Conservation (phyloP, 495 filamentous ascomycete genomes). For the Jackrogersella multiformis region DNA sequence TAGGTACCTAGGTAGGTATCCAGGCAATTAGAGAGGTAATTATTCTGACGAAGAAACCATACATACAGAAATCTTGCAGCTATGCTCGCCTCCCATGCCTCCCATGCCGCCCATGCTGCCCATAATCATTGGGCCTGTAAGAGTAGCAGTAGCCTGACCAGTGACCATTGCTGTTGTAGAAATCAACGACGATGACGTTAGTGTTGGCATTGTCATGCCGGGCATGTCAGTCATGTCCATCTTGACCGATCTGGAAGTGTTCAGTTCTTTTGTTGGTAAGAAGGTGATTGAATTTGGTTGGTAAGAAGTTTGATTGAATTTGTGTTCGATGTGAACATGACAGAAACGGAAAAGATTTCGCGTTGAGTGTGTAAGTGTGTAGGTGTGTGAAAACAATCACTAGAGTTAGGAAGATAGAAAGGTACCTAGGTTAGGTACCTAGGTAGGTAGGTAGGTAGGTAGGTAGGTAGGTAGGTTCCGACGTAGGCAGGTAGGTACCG, state of each 20-base stretch:
- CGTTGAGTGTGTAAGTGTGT: not conserved
- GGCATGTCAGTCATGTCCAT: constrained; percentile 18
- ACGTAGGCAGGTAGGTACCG: not conserved
- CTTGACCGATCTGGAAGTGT: not conserved
- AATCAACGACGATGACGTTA: not conserved
- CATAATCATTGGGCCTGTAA: constrained; percentile 41
- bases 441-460: not conserved
- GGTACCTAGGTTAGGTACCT: no score
- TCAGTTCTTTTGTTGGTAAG: not conserved
- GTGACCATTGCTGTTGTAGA: no score
- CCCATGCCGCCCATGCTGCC: constrained; percentile 29
- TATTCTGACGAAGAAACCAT: not conserved
- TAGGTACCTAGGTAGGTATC: no score
- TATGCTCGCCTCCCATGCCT: constrained; percentile 14
- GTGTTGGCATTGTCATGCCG: constrained; percentile 8
- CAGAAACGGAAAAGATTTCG: not conserved
- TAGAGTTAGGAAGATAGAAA: not conserved
- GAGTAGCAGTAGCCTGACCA: no score
- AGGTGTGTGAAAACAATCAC: no score
- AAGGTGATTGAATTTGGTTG: not conserved
- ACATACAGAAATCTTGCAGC: constrained; percentile 35
- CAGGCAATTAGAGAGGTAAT: no score
- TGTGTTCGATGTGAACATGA: not conserved
- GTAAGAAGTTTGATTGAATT: not conserved
- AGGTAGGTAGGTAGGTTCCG: not conserved